A percentile compares a stretch with the other conserved stretches of the same genome.
Evolutionary conservation across 345 rosid genomes (phyloP).

Genomic region (Eutrema yunnanense): DNA sequence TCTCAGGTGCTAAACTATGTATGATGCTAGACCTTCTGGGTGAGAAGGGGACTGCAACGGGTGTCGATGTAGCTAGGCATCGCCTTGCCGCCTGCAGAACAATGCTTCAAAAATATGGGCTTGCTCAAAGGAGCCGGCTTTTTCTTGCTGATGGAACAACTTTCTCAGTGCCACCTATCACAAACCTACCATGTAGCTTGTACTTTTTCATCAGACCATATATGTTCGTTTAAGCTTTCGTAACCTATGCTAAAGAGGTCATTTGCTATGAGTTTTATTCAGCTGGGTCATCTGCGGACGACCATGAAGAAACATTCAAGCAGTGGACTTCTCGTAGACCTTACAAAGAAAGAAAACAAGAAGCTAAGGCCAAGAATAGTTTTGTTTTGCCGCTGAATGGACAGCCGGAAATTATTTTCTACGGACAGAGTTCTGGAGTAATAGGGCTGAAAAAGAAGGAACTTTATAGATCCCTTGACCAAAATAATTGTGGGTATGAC

Average conservation of each 20-base stretch:
- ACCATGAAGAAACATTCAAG: slow-evolving; percentile 37
- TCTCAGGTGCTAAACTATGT: slow-evolving; percentile 93
- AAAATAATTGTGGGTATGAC: slow-evolving; percentile 58
- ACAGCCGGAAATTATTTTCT: slow-evolving; percentile 62
- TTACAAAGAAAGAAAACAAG: slow-evolving; percentile 83
- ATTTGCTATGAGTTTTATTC: slow-evolving; percentile 38
- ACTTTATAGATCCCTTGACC: slow-evolving; percentile 35
- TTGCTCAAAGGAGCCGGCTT: slow-evolving; percentile 67
- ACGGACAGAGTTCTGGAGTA: slow-evolving; percentile 69
- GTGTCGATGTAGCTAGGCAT: slow-evolving; percentile 82
- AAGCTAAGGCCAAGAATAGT: slow-evolving; percentile 39
- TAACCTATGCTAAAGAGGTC: background rate
- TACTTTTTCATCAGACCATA: background rate
- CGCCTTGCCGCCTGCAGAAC: slow-evolving; percentile 94
- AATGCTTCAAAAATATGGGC: slow-evolving; percentile 64
- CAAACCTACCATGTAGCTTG: slow-evolving; percentile 18
- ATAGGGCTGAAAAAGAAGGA: slow-evolving; percentile 57
- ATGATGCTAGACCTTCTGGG: slow-evolving; percentile 76
- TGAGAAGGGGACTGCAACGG: slow-evolving; percentile 75
- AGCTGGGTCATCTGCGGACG: slow-evolving; percentile 43
- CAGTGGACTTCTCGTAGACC: slow-evolving; percentile 83
- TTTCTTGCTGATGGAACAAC: slow-evolving; percentile 81
- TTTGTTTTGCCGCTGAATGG: slow-evolving; percentile 35
- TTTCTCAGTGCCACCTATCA: slow-evolving; percentile 58
- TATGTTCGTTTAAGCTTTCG: slow-evolving; percentile 34